Conservation (phyloP, 768 basidiomycete species). For the Suillus subluteus region DNA sequence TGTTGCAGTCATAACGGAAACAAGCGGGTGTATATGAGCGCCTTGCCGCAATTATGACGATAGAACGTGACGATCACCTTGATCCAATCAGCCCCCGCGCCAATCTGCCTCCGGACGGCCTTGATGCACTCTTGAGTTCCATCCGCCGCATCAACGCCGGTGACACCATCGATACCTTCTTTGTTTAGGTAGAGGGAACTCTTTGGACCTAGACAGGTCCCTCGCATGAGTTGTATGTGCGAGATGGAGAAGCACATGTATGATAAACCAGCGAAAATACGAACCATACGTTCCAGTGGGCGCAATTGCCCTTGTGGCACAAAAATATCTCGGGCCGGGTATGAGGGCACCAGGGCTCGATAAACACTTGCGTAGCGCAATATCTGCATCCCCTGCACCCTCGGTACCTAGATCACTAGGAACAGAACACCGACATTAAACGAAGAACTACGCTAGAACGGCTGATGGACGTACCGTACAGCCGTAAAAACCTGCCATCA, state of each 20-base stretch:
- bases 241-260: constrained; percentile 6
- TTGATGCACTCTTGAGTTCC: constrained; percentile 57
- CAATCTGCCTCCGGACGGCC: constrained; percentile 62
- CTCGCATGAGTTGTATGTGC: background rate
- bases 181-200: constrained; percentile 45
- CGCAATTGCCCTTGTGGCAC: constrained; percentile 60
- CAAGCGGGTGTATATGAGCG: background rate
- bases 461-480: constrained; percentile 46
- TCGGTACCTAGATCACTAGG: constrained; percentile 69
- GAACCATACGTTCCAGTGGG: constrained; percentile 63
- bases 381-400: constrained; percentile 64
- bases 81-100: constrained; percentile 70
- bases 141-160: constrained; percentile 61
- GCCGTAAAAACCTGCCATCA: constrained; percentile 67
- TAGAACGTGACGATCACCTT: constrained; percentile 44
- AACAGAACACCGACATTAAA: background rate
- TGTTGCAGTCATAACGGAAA: constrained; percentile 12
- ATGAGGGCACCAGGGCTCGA: constrained; percentile 50
- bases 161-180: constrained; percentile 59
- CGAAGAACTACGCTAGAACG: background rate
- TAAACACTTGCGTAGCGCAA: constrained; percentile 59
- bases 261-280: constrained; percentile 12
- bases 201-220: constrained; percentile 50
- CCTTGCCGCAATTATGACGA: background rate
- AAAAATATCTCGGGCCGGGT: constrained; percentile 67